A percentile compares a stretch with the other conserved stretches of the same genome.
phyloP scores from a whole-genome alignment of 768 basidiomycete species.

The Phaffia australis region DNA sequence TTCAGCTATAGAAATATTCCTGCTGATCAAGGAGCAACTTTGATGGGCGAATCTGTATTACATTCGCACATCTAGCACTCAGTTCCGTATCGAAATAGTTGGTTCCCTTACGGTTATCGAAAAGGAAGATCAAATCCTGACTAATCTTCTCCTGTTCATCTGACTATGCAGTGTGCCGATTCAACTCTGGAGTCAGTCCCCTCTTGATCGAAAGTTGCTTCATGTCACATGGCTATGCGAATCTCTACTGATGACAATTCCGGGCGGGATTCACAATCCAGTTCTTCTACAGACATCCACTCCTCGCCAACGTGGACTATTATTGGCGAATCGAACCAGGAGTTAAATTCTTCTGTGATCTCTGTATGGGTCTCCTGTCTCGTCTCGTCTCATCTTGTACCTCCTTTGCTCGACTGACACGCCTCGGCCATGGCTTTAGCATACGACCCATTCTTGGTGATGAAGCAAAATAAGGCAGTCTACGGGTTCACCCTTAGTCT shows the following conservation, averaged over 20 bases:
- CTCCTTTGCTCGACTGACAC: neutral
- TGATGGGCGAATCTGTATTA: neutral
- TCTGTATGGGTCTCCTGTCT: slow-evolving; percentile 37
- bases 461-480: slow-evolving; percentile 68
- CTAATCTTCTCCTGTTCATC: too few species aligned
- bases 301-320: slow-evolving; percentile 65
- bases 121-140: neutral
- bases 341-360: slow-evolving; percentile 67
- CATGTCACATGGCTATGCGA: slow-evolving; percentile 8
- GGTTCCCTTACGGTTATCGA: neutral
- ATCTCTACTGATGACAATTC: neutral
- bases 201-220: neutral
- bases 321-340: slow-evolving; percentile 84
- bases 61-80: slow-evolving; percentile 38
- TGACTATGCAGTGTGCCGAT: slow-evolving; percentile 58
- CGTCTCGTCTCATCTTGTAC: slow-evolving; percentile 40
- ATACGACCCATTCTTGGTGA: slow-evolving; percentile 65
- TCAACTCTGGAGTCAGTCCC: slow-evolving; percentile 68
- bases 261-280: slow-evolving; percentile 31
- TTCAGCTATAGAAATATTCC: neutral
- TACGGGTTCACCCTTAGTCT: slow-evolving; percentile 83
- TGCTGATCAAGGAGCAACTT: neutral
- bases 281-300: slow-evolving; percentile 74
- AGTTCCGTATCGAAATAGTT: slow-evolving; percentile 60
- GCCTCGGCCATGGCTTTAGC: slow-evolving; percentile 47